Evolutionary conservation across 306 rosid genomes (phyloP), one percentile per base, ranked within the genome.

Genomic region (Begonia loranthoides): DNA sequence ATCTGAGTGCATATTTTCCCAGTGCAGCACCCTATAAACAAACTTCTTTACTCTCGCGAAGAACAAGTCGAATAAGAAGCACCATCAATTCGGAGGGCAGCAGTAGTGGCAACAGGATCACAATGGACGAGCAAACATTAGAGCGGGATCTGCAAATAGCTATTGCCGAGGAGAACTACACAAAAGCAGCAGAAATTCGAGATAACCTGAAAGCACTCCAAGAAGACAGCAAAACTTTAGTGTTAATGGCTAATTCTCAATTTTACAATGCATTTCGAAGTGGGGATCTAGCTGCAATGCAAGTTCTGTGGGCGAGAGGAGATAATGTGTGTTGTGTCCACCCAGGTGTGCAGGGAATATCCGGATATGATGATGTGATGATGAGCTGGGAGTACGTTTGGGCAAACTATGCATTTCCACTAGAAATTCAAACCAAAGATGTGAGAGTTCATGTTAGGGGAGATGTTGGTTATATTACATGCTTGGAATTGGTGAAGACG

Each of bases 371-470:
- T 10, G 87, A 90, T 56, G 94, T 90, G 60, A 67, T 80, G 52
- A 85, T 84, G 66, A 90, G 97, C 73, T 90, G 95, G 97, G 76
- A 90, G 54, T 76, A 67, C 14, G 85, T 90, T 21, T 90, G 95
- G 97, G 95, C 87, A 2, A 78, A 90, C 83, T 90, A 90, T 63
- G 95, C 85, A 54, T 90, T 90, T 57, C 97, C 97, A 0, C 62
- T 85, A 13, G 76, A 78, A 66, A 82, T 90, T 69, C 80, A 76
- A 55, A 76, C 82, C 40, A 87, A 85, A 69, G 95, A 85, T 45
- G 62, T 82, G 45, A 74, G 73, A 48, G 87, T 75, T 58, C 76
- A 80, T 69, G 94, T 66, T 60, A 77, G 69, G 69, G 94, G 87
- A 54, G 90, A 82, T 49, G 56, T 82, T 49, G 97, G 94, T 17